Evolutionary conservation across 352 stramenopile species (phyloP).

Genomic region (Globisporangium radiosum): DNA sequence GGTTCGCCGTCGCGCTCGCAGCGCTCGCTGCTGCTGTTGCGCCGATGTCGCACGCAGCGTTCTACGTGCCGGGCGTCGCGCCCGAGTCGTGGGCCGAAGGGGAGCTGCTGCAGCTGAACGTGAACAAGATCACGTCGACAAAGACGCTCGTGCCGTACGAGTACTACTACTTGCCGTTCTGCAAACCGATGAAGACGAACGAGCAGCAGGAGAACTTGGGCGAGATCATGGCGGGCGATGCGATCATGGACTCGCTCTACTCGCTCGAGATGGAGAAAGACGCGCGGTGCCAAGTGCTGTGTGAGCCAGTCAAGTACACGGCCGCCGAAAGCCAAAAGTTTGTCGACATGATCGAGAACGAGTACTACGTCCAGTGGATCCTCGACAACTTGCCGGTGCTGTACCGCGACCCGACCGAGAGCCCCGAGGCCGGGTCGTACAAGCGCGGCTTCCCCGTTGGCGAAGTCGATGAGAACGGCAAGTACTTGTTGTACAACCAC

Average conservation of each 20-base stretch:
- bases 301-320: conserved; percentile 82
- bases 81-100: conserved; percentile 76
- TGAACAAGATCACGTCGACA: conserved; percentile 97
- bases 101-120: conserved; percentile 89
- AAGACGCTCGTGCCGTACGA: conserved; percentile 98
- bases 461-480: conserved; percentile 85
- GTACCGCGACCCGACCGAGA: conserved; percentile 74
- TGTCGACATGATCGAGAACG: conserved; percentile 90
- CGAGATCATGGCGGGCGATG: conserved; percentile 89
- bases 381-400: conserved; percentile 90
- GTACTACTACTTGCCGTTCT: conserved; percentile 98
- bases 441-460: conserved; percentile 92
- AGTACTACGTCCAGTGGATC: conserved; percentile 95
- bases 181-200: conserved; percentile 69
- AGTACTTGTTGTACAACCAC: conserved; percentile 98
- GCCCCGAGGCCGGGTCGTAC: conserved; percentile 62
- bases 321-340: conserved; percentile 75
- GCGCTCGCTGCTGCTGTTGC: conserved; percentile 16
- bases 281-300: conserved; percentile 86
- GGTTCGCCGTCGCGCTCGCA: background rate
- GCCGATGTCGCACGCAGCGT: conserved; percentile 37
- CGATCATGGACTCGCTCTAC: conserved; percentile 90
- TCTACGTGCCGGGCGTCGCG: conserved; percentile 83
- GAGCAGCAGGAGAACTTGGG: conserved; percentile 90
- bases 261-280: conserved; percentile 87